Conservation (phyloP, 2,329 filamentous ascomycete genomes). For the Aureobasidium sp. region DNA sequence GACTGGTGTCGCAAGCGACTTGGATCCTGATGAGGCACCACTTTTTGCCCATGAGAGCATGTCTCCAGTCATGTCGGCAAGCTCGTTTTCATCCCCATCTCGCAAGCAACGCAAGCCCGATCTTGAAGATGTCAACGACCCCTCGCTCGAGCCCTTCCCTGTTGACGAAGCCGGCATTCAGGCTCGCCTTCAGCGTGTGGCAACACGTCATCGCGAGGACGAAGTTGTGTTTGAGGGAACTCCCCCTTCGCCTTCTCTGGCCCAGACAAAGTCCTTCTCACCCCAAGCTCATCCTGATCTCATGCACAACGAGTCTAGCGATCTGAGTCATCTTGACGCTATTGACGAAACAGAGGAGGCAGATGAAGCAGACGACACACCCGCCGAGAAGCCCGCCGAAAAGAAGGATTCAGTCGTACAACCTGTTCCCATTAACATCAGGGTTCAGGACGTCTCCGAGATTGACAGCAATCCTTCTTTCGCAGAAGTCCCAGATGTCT, state of each 20-base stretch:
- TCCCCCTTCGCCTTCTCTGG: conserved; percentile 17
- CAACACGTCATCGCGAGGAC: conserved; percentile 22
- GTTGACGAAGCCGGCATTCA: conserved; percentile 30
- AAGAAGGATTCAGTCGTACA: conserved; percentile 1
- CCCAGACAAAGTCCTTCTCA: not conserved
- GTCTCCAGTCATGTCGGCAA: not conserved
- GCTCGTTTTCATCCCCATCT: not conserved
- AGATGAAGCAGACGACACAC: not conserved
- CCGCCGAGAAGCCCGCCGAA: not conserved
- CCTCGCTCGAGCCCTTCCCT: conserved; percentile 29
- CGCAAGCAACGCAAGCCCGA: not conserved
- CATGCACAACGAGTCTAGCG: not conserved
- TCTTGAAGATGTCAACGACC: conserved; percentile 26
- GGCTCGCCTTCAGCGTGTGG: conserved; percentile 26
- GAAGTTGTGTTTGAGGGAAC: conserved; percentile 17
- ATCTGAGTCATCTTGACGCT: conserved; percentile 13
- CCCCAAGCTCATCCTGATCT: not conserved
- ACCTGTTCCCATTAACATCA: not conserved
- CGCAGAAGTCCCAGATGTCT: not conserved
- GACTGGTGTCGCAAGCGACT: conserved; percentile 21
- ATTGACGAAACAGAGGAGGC: conserved; percentile 15
- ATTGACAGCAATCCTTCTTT: not conserved
- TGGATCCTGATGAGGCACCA: conserved; percentile 20
- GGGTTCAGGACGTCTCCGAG: conserved; percentile 1
- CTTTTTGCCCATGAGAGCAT: conserved; percentile 29